phyloP scores from a whole-genome alignment of 2,329 filamentous ascomycete species.

The Conoideocrella luteorostrata region DNA sequence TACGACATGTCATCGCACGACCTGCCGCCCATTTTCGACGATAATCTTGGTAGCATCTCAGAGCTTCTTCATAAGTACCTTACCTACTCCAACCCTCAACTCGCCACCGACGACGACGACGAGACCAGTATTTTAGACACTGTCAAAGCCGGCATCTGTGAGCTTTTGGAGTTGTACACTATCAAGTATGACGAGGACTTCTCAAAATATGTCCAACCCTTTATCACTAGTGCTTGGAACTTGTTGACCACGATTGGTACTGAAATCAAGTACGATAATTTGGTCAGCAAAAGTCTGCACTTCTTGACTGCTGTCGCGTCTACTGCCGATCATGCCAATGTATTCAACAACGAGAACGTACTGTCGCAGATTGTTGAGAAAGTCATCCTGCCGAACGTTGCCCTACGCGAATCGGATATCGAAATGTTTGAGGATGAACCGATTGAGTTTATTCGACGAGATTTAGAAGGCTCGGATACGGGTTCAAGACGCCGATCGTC shows the following conservation, averaged over 20 bases:
- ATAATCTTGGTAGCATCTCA: slow-evolving; percentile 72
- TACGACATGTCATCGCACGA: slow-evolving; percentile 98
- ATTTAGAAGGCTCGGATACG: slow-evolving; percentile 92
- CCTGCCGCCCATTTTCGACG: slow-evolving; percentile 88
- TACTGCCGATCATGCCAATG: slow-evolving; percentile 68
- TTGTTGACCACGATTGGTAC: slow-evolving; percentile 79
- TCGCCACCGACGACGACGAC: slow-evolving; percentile 81
- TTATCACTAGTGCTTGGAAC: slow-evolving; percentile 87
- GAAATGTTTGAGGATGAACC: slow-evolving; percentile 98
- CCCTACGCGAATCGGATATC: slow-evolving; percentile 84
- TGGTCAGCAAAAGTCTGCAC: slow-evolving; percentile 90
- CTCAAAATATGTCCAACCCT: slow-evolving; percentile 68
- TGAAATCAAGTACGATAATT: slow-evolving; percentile 86
- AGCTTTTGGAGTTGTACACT: slow-evolving; percentile 81
- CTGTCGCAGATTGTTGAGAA: slow-evolving; percentile 88
- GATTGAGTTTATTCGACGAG: slow-evolving; percentile 93
- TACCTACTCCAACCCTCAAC: slow-evolving; percentile 74
- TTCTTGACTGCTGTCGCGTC: slow-evolving; percentile 87
- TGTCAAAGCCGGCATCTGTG: slow-evolving; percentile 90
- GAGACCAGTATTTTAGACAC: slow-evolving; percentile 80
- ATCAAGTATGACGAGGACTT: slow-evolving; percentile 97
- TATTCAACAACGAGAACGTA: slow-evolving; percentile 77
- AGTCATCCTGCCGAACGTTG: slow-evolving; percentile 89
- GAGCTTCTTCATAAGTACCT: slow-evolving; percentile 87
- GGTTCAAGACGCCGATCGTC: slow-evolving; percentile 88